phyloP scores from a whole-genome alignment of 768 basidiomycete species.

The Naganishia antarctica region DNA sequence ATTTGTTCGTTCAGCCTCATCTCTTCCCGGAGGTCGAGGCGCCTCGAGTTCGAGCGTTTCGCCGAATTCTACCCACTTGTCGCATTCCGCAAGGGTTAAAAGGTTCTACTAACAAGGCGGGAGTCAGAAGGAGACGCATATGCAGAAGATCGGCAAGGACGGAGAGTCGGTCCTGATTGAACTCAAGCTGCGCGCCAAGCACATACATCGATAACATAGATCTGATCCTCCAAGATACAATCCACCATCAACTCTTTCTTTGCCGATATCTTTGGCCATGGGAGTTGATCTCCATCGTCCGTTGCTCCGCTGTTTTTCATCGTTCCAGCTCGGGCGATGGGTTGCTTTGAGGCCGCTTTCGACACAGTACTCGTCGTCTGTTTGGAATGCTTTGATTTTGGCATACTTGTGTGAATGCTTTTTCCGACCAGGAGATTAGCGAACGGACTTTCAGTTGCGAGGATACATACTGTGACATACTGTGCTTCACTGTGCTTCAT shows the following conservation, averaged over 20 bases:
- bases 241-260: conserved; percentile 18
- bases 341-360: too few relatives aligned
- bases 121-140: too few relatives aligned
- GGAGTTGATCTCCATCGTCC: neutral
- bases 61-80: conserved; percentile 22
- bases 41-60: conserved; percentile 18
- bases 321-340: neutral
- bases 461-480: too few relatives aligned
- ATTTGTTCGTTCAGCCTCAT: too few relatives aligned
- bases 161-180: neutral
- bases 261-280: conserved; percentile 16
- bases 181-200: neutral
- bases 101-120: conserved; percentile 4
- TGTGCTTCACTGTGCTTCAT: too few relatives aligned
- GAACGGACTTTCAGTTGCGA: too few relatives aligned
- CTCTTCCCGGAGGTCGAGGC: neutral
- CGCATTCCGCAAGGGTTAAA: conserved; percentile 21
- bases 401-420: neutral
- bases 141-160: too few relatives aligned
- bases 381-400: conserved; percentile 4
- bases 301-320: neutral
- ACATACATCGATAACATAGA: conserved; percentile 28
- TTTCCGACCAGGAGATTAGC: neutral
- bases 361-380: neutral
- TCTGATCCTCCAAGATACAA: conserved; percentile 22